These are phyloP conservation scores for Sorghum bicolor DNA, from an alignment of 176 grass and related monocot genomes.

Conservation along the genomic window DNA sequence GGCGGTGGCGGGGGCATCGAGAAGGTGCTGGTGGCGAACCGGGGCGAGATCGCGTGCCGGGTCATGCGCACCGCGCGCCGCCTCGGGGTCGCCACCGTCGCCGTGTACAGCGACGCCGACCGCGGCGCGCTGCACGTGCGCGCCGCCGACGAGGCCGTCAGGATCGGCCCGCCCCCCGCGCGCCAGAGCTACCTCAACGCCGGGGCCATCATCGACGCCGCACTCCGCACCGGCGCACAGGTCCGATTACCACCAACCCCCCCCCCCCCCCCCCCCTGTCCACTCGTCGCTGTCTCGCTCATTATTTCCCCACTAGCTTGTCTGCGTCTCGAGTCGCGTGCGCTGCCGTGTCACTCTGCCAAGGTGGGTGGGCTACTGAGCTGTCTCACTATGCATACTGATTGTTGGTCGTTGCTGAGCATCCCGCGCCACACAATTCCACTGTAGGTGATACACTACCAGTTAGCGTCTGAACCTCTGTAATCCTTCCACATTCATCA, in stretches of 20 bases:
- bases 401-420: background rate
- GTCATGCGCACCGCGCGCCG: slow-evolving; percentile 69
- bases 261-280: no score
- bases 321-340: no score
- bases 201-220: slow-evolving; percentile 70
- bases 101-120: slow-evolving; percentile 93
- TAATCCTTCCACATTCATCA: background rate
- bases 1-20: slow-evolving; percentile 35
- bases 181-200: slow-evolving; percentile 85
- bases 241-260: background rate
- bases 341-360: background rate
- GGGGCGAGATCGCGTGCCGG: slow-evolving; percentile 91
- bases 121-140: slow-evolving; percentile 69
- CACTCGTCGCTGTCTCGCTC: background rate
- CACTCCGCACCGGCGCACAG: slow-evolving; percentile 71
- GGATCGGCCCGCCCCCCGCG: slow-evolving; percentile 65
- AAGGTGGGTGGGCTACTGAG: no score
- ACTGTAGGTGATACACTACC: background rate
- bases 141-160: slow-evolving; percentile 71
- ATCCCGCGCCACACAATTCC: background rate
- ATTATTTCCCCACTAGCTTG: background rate
- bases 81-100: slow-evolving; percentile 70
- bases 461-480: background rate
- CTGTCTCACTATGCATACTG: background rate
- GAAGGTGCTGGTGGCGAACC: slow-evolving; percentile 90